Evolutionary conservation across 2,329 filamentous ascomycete genomes (phyloP), one percentile per base, ranked within the genome.

Genomic region (Cladosporium sp.): DNA sequence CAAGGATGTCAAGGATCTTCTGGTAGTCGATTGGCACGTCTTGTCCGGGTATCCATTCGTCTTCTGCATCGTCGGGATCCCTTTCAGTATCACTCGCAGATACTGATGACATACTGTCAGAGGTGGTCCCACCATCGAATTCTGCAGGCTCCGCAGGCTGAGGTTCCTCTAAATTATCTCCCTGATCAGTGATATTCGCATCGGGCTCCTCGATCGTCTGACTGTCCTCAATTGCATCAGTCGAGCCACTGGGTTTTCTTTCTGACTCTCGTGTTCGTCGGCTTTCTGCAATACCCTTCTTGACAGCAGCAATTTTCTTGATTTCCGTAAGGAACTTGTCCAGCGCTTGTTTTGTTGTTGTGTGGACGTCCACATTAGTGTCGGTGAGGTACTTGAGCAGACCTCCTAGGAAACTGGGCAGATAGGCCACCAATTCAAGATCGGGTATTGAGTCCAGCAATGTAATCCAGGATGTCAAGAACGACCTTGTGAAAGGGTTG

Each of bases 1-100:
- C 91, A 40, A 99, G 75, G 55, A 97, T 99, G 65, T 95, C 90
- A 48, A 99, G 77, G 35, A 99, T 96, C 64, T 88, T 90, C 60
- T 90, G 86, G 73, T 96, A 90, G 73, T 97, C 93, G 61, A 99
- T 90, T 59, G 95, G 88, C 7, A 97, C 91, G 72, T 99, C 94
- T 74, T 99, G 94, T 1, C 95, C 94, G 0, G 95, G 95, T 45
- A 97, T 87, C 91, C 93, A 99, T 69, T 97, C 94, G 60, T 92
- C 92, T 65, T 96, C 92, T 44, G 83, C 85, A 60, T 84, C 86
- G 15, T 62, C 64, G 15, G 60, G 64, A 17, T 64, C 62, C 15
- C 61, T 61, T 12, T 68, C 65, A 2, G 82, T 80, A 4, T 85
- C 83, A 42, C 79, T 78, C n/a, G 78, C 78, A 28, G 77, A 75